Conservation (phyloP, 2,329 filamentous ascomycete species). For the Cladosporium colombiae region DNA sequence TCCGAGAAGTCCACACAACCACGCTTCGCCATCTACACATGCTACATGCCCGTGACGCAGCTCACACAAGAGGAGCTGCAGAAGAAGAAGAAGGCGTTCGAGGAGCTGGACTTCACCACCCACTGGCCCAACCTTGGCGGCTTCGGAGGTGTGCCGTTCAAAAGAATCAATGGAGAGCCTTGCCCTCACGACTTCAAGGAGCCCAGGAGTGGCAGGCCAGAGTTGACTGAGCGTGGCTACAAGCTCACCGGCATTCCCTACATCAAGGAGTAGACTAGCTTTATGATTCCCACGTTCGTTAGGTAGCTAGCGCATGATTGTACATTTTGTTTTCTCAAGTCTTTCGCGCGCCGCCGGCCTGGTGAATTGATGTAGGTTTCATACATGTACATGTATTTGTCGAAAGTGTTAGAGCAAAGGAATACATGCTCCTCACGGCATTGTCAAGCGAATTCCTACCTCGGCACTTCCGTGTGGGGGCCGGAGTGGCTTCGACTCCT, state of each 20-base stretch:
- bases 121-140: constrained; percentile 34
- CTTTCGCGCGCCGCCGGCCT: background rate
- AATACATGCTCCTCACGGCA: background rate
- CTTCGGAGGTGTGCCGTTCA: constrained; percentile 27
- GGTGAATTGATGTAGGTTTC: too few species aligned
- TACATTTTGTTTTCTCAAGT: background rate
- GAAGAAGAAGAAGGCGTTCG: constrained; percentile 20
- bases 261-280: constrained; percentile 30
- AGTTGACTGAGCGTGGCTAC: constrained; percentile 45
- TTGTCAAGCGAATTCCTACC: background rate
- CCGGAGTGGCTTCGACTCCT: background rate
- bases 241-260: constrained; percentile 54
- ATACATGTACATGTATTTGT: too few species aligned
- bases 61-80: constrained; percentile 29
- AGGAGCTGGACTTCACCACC: constrained; percentile 31
- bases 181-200: constrained; percentile 40
- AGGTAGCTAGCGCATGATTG: background rate
- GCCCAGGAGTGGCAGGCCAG: constrained; percentile 42
- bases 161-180: constrained; percentile 29
- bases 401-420: background rate
- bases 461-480: constrained; percentile 1
- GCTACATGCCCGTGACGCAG: constrained; percentile 31
- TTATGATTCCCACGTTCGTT: background rate
- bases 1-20: constrained; percentile 18
- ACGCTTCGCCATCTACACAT: constrained; percentile 36